phyloP scores from a whole-genome alignment of 1,139 yeast genomes.

The Blastobotrys illinoisensis region DNA sequence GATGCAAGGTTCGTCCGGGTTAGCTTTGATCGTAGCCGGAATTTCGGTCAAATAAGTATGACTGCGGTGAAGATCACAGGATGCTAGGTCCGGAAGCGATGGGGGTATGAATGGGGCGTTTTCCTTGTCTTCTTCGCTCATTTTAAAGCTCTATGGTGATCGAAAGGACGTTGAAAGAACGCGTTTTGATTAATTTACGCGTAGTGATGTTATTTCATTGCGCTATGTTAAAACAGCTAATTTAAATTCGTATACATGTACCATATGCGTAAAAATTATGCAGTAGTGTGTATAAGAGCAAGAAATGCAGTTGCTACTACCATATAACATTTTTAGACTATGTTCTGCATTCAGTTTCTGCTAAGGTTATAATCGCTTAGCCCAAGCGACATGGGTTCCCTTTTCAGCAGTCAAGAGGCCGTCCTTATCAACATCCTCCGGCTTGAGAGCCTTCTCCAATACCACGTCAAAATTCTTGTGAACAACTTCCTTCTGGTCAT shows the following conservation, averaged over 20 bases:
- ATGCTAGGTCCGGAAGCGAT: conserved; percentile 20
- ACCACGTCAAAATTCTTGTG: conserved; percentile 33
- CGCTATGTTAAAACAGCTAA: background rate
- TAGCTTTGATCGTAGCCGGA: conserved; percentile 26
- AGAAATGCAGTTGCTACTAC: too few relatives aligned
- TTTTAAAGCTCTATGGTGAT: background rate
- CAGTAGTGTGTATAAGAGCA: too few relatives aligned
- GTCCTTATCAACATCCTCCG: conserved; percentile 13
- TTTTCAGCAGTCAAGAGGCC: conserved; percentile 11
- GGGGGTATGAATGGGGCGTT: conserved; percentile 25
- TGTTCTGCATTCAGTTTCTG: too few relatives aligned
- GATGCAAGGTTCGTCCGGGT: conserved; percentile 37
- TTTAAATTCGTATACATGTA: background rate
- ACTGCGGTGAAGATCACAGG: conserved; percentile 20
- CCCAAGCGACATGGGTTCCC: conserved; percentile 18
- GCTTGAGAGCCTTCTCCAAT: conserved; percentile 15
- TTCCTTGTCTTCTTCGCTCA: conserved; percentile 2
- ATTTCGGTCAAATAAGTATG: conserved; percentile 36
- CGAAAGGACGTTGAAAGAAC: background rate
- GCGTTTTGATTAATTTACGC: background rate
- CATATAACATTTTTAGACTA: too few relatives aligned
- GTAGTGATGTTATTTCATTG: background rate
- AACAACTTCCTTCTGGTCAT: conserved; percentile 36
- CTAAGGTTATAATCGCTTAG: background rate
- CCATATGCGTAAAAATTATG: too few relatives aligned